A percentile compares a stretch with the other conserved stretches of the same genome.
phyloP scores from a whole-genome alignment of 2,329 filamentous ascomycete species.

The Calonectria pseudoturangicola region DNA sequence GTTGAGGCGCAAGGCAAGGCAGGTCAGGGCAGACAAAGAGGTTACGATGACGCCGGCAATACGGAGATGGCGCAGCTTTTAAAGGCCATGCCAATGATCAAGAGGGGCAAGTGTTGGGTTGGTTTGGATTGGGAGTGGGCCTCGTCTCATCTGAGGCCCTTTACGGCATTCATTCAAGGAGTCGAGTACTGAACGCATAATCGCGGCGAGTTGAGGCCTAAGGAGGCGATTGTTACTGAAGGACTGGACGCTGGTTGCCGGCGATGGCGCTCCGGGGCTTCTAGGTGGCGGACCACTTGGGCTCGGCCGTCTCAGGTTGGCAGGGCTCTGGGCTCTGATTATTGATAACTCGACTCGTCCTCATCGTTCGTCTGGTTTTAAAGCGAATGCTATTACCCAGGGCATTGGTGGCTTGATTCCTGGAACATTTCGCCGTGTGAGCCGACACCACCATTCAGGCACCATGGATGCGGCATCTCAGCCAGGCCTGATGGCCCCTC shows the following conservation, averaged over 20 bases:
- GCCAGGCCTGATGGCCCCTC: constrained; percentile 25
- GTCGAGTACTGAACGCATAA: constrained; percentile 38
- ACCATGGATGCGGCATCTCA: constrained; percentile 31
- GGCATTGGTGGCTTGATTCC: constrained; percentile 31
- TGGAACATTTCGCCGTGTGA: constrained; percentile 27
- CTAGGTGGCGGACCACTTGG: constrained; percentile 39
- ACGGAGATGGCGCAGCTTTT: constrained; percentile 25
- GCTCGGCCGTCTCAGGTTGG: constrained; percentile 42
- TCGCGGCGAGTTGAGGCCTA: constrained; percentile 39
- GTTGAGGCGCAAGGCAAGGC: constrained; percentile 15
- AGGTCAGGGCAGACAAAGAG: constrained; percentile 9
- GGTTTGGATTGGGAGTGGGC: constrained; percentile 31
- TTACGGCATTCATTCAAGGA: constrained; percentile 32
- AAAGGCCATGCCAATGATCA: constrained; percentile 20
- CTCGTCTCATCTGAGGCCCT: constrained; percentile 24
- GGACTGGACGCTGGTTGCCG: constrained; percentile 20
- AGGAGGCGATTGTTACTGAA: constrained; percentile 30
- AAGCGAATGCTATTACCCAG: constrained; percentile 10
- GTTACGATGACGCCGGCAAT: constrained; percentile 6
- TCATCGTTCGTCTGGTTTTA: constrained; percentile 6
- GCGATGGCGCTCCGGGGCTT: constrained; percentile 31
- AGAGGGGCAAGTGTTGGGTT: constrained; percentile 24
- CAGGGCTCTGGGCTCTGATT: constrained; percentile 34
- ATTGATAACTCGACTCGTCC: constrained; percentile 32
- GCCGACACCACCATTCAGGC: constrained; percentile 37